Evolutionary conservation across 2,329 filamentous ascomycete species (phyloP).

Genomic region (Diaporthe sp.): DNA sequence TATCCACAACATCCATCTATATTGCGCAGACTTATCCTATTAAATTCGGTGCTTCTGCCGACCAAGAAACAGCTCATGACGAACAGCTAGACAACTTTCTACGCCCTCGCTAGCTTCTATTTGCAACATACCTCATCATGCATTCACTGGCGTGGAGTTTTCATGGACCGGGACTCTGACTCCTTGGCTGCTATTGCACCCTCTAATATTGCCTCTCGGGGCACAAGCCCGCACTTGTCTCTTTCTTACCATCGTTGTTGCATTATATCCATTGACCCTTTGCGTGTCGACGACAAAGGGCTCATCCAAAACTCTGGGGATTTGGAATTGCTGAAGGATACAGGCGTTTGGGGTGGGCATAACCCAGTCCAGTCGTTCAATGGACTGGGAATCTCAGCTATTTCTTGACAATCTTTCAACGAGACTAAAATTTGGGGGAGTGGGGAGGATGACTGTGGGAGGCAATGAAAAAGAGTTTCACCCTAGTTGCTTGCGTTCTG

Average conservation of each 20-base stretch:
- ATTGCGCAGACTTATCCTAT: not conserved
- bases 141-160: slow-evolving; percentile 34
- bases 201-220: not conserved
- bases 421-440: not conserved
- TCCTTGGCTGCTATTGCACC: not conserved
- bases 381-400: not conserved
- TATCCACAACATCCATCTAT: not conserved
- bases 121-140: slow-evolving; percentile 20
- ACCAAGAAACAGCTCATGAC: not conserved
- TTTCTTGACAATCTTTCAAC: slow-evolving; percentile 18
- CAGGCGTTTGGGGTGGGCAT: slow-evolving; percentile 32
- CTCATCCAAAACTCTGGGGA: slow-evolving; percentile 20
- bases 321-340: slow-evolving; percentile 13
- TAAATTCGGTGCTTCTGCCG: not conserved
- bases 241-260: slow-evolving; percentile 31
- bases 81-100: slow-evolving; percentile 20
- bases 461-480: slow-evolving; percentile 9
- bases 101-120: slow-evolving; percentile 21
- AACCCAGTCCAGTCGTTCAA: not conserved
- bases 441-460: not conserved
- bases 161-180: slow-evolving; percentile 12
- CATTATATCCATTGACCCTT: slow-evolving; percentile 24
- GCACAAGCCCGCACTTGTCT: not conserved
- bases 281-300: not conserved
- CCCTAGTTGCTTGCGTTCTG: not conserved